These are phyloP conservation scores for Lecanosticta acicola DNA, from an alignment of 2,329 filamentous ascomycete genomes.

Conservation along the genomic window DNA sequence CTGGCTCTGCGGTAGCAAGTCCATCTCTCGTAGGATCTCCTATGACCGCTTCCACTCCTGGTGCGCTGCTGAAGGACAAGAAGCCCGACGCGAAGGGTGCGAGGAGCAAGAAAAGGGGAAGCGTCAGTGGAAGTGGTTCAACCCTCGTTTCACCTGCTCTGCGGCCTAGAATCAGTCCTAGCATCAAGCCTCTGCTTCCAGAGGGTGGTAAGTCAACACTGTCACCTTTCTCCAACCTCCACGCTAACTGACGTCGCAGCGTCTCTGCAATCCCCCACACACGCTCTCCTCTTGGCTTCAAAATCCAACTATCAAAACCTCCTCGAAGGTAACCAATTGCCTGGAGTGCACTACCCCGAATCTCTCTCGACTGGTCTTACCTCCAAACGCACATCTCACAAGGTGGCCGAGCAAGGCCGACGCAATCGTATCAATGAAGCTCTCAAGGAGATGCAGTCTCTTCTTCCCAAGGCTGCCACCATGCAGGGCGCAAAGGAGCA, in stretches of 20 bases:
- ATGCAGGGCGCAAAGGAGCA: slow-evolving; percentile 22
- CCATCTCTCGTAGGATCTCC: slow-evolving; percentile 45
- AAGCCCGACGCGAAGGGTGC: slow-evolving; percentile 41
- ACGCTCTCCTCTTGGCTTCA: slow-evolving; percentile 73
- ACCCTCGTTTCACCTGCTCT: slow-evolving; percentile 80
- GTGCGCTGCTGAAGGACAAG: slow-evolving; percentile 25
- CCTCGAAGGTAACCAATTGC: slow-evolving; percentile 80
- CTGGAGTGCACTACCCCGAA: slow-evolving; percentile 65
- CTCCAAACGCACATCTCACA: slow-evolving; percentile 94
- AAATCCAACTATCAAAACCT: slow-evolving; percentile 99
- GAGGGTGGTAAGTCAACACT: slow-evolving; percentile 51
- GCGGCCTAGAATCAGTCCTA: slow-evolving; percentile 84
- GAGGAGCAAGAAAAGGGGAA: slow-evolving; percentile 60
- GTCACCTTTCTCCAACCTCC: not conserved
- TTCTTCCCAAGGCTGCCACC: slow-evolving; percentile 58
- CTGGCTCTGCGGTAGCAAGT: slow-evolving; percentile 44
- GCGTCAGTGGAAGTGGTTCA: slow-evolving; percentile 52
- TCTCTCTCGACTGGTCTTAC: slow-evolving; percentile 89
- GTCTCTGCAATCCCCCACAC: slow-evolving; percentile 52
- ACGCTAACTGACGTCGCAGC: slow-evolving; percentile 20
- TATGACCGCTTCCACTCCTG: slow-evolving; percentile 42
- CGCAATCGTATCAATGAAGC: slow-evolving; percentile 93
- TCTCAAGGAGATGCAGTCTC: slow-evolving; percentile 79
- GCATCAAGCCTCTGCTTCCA: slow-evolving; percentile 84
- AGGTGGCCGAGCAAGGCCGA: slow-evolving; percentile 93